Evolutionary conservation across 2,329 filamentous ascomycete species (phyloP), one percentile per base, ranked within the genome.

Genomic region (Xylariomycetidae sp.): DNA sequence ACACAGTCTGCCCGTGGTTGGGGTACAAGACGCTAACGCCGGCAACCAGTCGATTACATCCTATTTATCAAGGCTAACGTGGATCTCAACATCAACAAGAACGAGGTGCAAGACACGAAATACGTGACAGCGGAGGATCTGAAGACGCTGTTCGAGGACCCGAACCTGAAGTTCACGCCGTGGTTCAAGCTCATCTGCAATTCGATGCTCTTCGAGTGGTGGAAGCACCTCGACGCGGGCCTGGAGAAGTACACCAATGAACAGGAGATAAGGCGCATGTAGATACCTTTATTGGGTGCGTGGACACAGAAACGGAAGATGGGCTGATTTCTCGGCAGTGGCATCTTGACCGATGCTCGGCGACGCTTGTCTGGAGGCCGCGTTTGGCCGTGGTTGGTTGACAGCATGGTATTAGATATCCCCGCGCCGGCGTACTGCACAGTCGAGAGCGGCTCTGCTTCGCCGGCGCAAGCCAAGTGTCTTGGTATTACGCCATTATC

Each of bases 121-220:
- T 98, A 93, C 52, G 89, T 95, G 40, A 80, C 80, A 15, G 74
- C 85, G 25, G 81, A 88, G 16, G 80, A 88, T 50, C 71, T 98
- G 47, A 92, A 87, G 71, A 58, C 73, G 48, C 85, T 90, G 72
- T 95, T 98, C 61, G 67, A 80, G 52, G 82, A 95, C 54, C 77
- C 83, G 4, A 71, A 65, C 33, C 71, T 94, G 50, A 84, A 82
- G 52, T 96, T 96, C 62, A 98, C 92, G 1, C 92, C 92, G 1
- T 98, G 92, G 92, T 98, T 98, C 72, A 95, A 95, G 72, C 80
- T 98, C 48, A 96, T 98, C 56, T 98, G 92, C 73, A 75, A 96
- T 61, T 88, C 86, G 30, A 89, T 96, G 85, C 76, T 98, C 25
- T 98, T 94, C 53, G 83, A 95, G 61, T 98, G 92, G 92, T 98